phyloP scores from a whole-genome alignment of 306 rosid genomes.

The Boehmeria nivea region DNA sequence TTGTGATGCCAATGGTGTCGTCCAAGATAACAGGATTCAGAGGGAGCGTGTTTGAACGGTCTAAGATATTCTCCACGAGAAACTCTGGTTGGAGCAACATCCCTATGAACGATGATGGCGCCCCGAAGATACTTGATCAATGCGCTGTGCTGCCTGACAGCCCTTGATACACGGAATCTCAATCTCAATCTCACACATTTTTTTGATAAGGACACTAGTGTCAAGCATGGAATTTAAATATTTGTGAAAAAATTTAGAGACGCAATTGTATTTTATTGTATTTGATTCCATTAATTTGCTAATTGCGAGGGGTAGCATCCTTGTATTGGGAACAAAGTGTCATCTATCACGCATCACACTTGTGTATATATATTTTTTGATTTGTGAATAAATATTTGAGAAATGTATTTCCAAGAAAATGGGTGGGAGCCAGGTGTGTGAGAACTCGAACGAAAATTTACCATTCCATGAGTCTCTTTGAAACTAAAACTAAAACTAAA shows the following conservation, averaged over 20 bases:
- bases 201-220: no score
- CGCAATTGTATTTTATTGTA: neutral
- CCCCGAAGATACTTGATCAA: slow-evolving; percentile 38
- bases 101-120: slow-evolving; percentile 56
- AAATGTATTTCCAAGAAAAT: no score
- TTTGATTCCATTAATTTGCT: neutral
- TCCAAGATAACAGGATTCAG: slow-evolving; percentile 91
- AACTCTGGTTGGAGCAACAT: slow-evolving; percentile 56
- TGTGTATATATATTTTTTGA: no score
- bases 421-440: no score
- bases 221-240: no score
- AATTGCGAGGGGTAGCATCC: neutral
- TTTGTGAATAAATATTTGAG: no score
- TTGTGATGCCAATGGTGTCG: slow-evolving; percentile 98
- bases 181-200: no score
- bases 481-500: no score
- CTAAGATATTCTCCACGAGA: slow-evolving; percentile 58
- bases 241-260: neutral
- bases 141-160: slow-evolving; percentile 30
- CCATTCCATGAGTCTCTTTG: no score
- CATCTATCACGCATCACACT: no score
- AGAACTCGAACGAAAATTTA: no score
- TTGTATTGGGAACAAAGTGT: no score
- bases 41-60: slow-evolving; percentile 64
- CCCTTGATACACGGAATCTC: slow-evolving; percentile 27